A percentile compares a stretch with the other conserved stretches of the same genome.
Evolutionary conservation across 1,284 basidiomycete genomes (phyloP).

Genomic region (Pyrrhoderma noxium): DNA sequence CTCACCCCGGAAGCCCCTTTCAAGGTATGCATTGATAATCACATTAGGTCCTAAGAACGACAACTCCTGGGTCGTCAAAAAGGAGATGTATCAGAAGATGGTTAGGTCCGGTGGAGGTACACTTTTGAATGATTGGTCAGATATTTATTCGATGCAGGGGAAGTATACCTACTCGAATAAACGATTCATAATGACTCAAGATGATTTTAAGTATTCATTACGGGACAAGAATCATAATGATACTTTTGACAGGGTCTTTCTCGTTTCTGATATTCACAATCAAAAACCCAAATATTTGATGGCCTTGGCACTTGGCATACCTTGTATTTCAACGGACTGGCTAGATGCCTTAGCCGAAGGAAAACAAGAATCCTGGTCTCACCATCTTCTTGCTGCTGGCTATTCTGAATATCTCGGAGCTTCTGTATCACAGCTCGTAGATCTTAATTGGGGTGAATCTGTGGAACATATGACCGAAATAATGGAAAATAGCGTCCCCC

Average conservation of each 20-base stretch:
- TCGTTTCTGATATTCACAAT: conserved; percentile 55
- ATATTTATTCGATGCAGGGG: conserved; percentile 57
- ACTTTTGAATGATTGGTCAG: conserved; percentile 57
- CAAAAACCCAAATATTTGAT: conserved; percentile 75
- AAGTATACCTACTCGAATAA: conserved; percentile 34
- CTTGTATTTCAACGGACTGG: conserved; percentile 67
- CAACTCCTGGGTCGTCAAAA: conserved; percentile 23
- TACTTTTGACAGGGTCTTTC: conserved; percentile 50
- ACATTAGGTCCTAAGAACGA: conserved; percentile 31
- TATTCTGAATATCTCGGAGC: conserved; percentile 43
- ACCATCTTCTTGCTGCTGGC: conserved; percentile 64
- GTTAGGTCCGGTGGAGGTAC: conserved; percentile 53
- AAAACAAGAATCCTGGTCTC: conserved; percentile 45
- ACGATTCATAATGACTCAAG: conserved; percentile 43
- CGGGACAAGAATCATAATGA: conserved; percentile 28
- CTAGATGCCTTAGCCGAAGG: conserved; percentile 36
- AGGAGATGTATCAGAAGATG: conserved; percentile 34
- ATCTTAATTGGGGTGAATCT: conserved; percentile 61
- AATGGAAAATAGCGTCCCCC: conserved; percentile 46
- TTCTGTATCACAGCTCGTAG: conserved; percentile 62
- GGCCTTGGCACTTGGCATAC: conserved; percentile 79
- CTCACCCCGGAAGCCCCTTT: conserved; percentile 29
- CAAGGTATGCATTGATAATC: conserved; percentile 42
- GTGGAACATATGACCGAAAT: conserved; percentile 48
- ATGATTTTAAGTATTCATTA: conserved; percentile 41